phyloP scores from a whole-genome alignment of 495 filamentous ascomycete species.

The Penicillium bovifimosum region DNA sequence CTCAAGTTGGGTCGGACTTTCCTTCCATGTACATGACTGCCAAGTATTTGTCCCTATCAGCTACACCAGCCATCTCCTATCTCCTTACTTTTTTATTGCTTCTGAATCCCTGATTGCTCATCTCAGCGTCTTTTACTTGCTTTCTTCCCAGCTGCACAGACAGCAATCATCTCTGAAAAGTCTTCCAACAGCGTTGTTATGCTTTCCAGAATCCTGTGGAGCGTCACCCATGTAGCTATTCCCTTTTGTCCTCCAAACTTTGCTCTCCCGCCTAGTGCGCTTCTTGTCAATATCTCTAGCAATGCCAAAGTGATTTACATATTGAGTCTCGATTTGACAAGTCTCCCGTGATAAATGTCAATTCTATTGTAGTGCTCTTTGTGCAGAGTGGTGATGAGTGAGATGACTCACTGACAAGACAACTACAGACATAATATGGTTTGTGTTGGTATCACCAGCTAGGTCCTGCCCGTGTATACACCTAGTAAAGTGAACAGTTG shows the following conservation, averaged over 20 bases:
- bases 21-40: conserved; percentile 30
- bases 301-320: conserved; percentile 2
- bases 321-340: background rate
- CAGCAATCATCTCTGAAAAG: background rate
- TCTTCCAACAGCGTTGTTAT: background rate
- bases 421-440: no score
- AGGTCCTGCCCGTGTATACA: no score
- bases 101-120: conserved; percentile 5
- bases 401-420: no score
- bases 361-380: no score
- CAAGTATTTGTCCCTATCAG: conserved; percentile 28
- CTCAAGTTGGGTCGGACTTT: conserved; percentile 5
- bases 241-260: no score
- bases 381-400: no score
- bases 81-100: background rate
- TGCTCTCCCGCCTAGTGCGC: background rate
- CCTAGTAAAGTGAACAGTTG: no score
- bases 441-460: background rate
- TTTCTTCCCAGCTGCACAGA: background rate
- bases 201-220: background rate
- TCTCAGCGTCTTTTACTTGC: conserved; percentile 8
- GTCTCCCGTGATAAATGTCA: no score
- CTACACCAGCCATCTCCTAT: background rate
- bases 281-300: conserved; percentile 1
- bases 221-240: background rate